Base-by-base conservation (phyloP, 2,329 filamentous ascomycete genomes). In the Knoxdaviesia capensis region DNA sequence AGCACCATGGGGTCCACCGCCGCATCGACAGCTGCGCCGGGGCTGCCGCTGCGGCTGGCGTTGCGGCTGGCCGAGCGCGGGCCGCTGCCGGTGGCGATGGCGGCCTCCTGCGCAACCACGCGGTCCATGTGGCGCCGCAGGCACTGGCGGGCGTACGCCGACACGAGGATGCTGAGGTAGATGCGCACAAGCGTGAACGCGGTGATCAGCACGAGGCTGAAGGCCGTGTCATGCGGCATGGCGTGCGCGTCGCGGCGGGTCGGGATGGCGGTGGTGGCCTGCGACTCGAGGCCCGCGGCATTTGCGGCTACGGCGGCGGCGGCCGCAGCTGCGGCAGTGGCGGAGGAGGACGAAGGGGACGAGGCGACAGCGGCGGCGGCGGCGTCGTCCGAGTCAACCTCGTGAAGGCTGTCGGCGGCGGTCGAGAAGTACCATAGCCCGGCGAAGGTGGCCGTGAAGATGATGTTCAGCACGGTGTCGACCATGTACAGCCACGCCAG, bases 401-500 rank as follows among this genome's bases (percentile, higher is more conserved):
- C 42, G 29, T 42, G 44, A 20, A 40, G 37, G 39, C 39, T 36
- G 11, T 48, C 47, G 11, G 63, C 62, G 11, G 74, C 72, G 7
- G 67, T 60, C 68, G 74, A 71, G 45, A 88, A 65, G 60, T 92
- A 94, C 87, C 87, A 94, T 40, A 78, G 75, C 43, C 85, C 63
- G 36, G 80, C 84, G 54, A 94, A 94, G 6, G 79, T 71, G 38
- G 74, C 69, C 0, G 87, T 94, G 61, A 88, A 94, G 2, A 74
- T 71, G 20, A 77, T 75, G 59, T 92, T 94, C 57, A 92, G 70
- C 42, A 82, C 53, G 7, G 80, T 84, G 61, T 94, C 87, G 51
- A 93, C 56, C 8, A 83, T 65, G 58, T 94, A 94, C 43, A 93
- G 66, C 70, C 84, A 93, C 4, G 85, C 84, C 41, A 94, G 73